Percentiles rank a stretch among this genome's conserved stretches.
Evolutionary conservation across 139 green algal genomes (phyloP).

Genomic region (Coelastrella sp.): DNA sequence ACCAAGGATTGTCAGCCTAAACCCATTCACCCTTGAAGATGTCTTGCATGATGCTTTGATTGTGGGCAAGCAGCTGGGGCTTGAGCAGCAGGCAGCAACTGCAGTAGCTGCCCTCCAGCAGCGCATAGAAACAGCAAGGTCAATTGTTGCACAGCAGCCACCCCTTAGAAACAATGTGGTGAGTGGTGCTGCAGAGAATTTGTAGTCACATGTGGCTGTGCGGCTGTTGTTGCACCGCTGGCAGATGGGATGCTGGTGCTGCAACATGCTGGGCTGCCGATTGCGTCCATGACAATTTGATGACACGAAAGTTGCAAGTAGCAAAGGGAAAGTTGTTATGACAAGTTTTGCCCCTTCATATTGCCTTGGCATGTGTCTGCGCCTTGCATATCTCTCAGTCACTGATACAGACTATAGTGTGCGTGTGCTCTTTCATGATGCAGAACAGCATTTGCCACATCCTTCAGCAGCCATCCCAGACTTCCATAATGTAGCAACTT

Average conservation of each 20-base stretch:
- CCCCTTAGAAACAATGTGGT: slow-evolving; percentile 34
- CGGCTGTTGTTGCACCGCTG: no score
- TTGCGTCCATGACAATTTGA: no score
- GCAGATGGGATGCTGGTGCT: no score
- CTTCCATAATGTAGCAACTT: background rate
- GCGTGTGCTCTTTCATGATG: no score
- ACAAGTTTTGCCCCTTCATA: no score
- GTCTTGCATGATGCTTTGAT: slow-evolving; percentile 60
- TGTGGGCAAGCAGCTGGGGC: slow-evolving; percentile 52
- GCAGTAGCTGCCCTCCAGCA: slow-evolving; percentile 48
- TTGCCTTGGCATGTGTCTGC: no score
- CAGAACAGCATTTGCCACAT: no score
- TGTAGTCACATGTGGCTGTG: no score
- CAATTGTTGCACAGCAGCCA: slow-evolving; percentile 37
- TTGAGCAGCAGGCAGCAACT: slow-evolving; percentile 34
- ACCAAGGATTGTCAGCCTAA: slow-evolving; percentile 67
- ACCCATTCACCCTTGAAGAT: slow-evolving; percentile 71
- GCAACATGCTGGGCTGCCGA: no score
- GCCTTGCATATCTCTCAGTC: no score
- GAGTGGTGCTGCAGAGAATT: background rate
- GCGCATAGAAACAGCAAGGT: slow-evolving; percentile 49
- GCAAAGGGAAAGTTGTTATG: background rate
- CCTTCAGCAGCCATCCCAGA: background rate
- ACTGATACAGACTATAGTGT: no score
- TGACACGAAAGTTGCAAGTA: background rate